Base-by-base conservation (phyloP, 1,284 basidiomycete species). In the Ustilago lituana region DNA sequence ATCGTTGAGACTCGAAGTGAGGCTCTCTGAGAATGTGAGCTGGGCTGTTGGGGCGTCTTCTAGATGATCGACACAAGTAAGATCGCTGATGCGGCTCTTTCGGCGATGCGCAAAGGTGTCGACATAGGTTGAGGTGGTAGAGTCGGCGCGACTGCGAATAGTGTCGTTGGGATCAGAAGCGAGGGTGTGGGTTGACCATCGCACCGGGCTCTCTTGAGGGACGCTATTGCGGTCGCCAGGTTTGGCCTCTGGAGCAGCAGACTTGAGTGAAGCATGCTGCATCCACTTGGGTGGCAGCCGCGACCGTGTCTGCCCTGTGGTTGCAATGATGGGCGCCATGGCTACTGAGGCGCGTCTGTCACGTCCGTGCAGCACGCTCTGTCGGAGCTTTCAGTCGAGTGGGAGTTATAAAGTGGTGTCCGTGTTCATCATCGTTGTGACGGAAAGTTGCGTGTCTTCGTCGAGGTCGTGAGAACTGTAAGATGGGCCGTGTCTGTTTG, bases 91-190 rank as follows among this genome's bases (percentile, higher is more conserved):
- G 17, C 66, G 51, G 35, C 53, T 63, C 55, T 57, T 63, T 27
- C 66, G 60, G 19, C 66, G 60, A 29, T 59, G 60, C 3, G 66
- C 60, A 44, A 69, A 69, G 14, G 60, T 63, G 27, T 69, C 66
- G 26, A 65, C 62, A 32, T 47, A 65, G 10, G 62, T 63, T n/a
- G 50, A 62, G 17, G 58, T 50, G 32, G 55, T 68, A 19, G 59
- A 59, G 33, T 63, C 59, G 31, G 59, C 51, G 8, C 65, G 59
- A 15, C 59, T 62, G 22, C 66, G 60, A 7, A 69, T 22, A 14
- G 56, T 69, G 24, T 56, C 60, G 22, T 63, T 40, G 3, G 50
- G 37, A 35, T 63, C 65, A 9, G 39, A 17, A 17, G 59, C 47
- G 14, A 63, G 55, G 1, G 65, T 59, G 22, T 60, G 54, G 3